phyloP scores from a whole-genome alignment of 768 basidiomycete genomes.

The Gloeostereum incarnatum region DNA sequence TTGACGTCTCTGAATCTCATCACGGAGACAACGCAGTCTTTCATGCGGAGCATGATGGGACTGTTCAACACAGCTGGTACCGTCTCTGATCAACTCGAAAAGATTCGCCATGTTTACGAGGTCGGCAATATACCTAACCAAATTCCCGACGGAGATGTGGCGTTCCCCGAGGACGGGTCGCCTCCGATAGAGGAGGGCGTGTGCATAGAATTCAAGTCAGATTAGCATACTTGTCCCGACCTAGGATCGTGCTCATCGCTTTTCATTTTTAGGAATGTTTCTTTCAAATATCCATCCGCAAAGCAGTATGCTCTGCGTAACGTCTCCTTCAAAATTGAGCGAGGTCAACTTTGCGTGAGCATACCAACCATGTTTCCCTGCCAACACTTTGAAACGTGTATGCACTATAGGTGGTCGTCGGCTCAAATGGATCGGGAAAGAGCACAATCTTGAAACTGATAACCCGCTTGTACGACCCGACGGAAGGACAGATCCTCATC shows the following conservation, averaged over 20 bases:
- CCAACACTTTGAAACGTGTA: too few species aligned
- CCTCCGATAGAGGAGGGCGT: conserved; percentile 35
- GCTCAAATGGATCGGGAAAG: conserved; percentile 73
- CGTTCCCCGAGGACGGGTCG: conserved; percentile 46
- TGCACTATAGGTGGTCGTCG: conserved; percentile 55
- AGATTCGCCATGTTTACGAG: conserved; percentile 55
- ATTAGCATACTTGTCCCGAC: conserved; percentile 3
- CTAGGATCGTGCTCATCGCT: conserved; percentile 7
- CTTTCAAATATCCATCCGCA: conserved; percentile 57
- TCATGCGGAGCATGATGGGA: conserved; percentile 37
- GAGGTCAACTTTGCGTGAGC: conserved; percentile 68
- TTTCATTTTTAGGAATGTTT: conserved; percentile 42
- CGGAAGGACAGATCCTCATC: conserved; percentile 58
- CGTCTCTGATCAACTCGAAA: conserved; percentile 42
- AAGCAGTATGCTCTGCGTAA: conserved; percentile 41
- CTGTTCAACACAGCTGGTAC: conserved; percentile 50
- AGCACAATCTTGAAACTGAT: conserved; percentile 74
- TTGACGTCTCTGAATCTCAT: conserved; percentile 56
- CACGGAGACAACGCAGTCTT: conserved; percentile 40
- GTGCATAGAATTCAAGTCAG: conserved; percentile 47
- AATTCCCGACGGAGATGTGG: conserved; percentile 37
- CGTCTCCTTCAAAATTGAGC: conserved; percentile 60
- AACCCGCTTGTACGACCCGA: conserved; percentile 59
- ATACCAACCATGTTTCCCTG: too few species aligned
- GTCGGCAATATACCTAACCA: conserved; percentile 50